phyloP scores from a whole-genome alignment of 1,284 basidiomycete species.

The Ganoderma meredithae region DNA sequence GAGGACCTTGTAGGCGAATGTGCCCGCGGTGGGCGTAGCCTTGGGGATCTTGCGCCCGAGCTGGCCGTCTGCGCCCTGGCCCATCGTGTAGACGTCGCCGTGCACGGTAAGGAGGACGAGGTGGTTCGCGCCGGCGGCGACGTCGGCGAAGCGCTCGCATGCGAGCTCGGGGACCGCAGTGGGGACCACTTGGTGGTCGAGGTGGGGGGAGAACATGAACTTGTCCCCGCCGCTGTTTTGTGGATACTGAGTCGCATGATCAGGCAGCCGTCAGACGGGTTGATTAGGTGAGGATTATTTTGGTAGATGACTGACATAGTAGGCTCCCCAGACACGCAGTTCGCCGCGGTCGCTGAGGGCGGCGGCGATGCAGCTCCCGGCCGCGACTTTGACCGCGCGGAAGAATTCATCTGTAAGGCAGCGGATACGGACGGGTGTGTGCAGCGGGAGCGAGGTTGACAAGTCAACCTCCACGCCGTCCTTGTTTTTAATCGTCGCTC shows the following conservation, averaged over 20 bases:
- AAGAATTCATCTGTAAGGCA: conserved; percentile 78
- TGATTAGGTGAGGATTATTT: neutral
- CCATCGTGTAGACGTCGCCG: conserved; percentile 87
- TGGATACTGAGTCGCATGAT: neutral
- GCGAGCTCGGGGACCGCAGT: conserved; percentile 70
- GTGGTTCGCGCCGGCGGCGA: conserved; percentile 87
- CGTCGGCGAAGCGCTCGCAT: conserved; percentile 39
- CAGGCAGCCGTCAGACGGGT: neutral
- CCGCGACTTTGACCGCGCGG: conserved; percentile 81
- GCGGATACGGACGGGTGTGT: conserved; percentile 77
- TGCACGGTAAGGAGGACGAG: conserved; percentile 85
- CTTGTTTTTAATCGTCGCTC: conserved; percentile 73
- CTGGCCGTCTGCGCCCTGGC: conserved; percentile 87
- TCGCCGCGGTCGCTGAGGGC: conserved; percentile 82
- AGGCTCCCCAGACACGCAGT: conserved; percentile 89
- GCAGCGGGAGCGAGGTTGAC: conserved; percentile 78
- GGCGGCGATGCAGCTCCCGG: conserved; percentile 86
- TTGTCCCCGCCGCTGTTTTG: conserved; percentile 11
- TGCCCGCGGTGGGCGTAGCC: conserved; percentile 85
- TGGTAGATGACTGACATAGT: conserved; percentile 68
- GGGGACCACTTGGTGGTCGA: conserved; percentile 70
- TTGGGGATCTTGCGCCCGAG: conserved; percentile 87
- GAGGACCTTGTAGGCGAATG: conserved; percentile 82
- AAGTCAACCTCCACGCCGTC: conserved; percentile 77
- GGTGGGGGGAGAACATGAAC: conserved; percentile 66